Evolutionary conservation across 768 basidiomycete genomes (phyloP), one percentile per base, ranked within the genome.

Genomic region (Phanerochaete sordida): DNA sequence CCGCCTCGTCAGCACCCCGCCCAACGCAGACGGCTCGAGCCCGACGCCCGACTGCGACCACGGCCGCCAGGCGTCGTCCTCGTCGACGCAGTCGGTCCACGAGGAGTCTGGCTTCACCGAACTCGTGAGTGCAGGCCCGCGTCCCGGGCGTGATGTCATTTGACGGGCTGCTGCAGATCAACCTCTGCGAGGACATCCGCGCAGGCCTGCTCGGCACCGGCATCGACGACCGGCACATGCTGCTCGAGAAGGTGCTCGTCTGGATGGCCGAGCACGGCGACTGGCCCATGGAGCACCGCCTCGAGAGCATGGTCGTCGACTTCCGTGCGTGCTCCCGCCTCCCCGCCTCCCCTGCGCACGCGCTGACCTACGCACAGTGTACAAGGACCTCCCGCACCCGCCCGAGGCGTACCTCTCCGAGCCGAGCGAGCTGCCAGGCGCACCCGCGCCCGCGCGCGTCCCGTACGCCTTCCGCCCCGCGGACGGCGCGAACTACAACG

Each of bases 381-480:
- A 86, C 77, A 84, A 87, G 61, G 91, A 91, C 70, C 81, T 93
- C 35, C 89, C 90, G 2, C 91, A 91, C 62, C 90, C 90, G 4
- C 85, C 88, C 11, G 73, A 70, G 51, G 76, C 76, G 12, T 89
- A 84, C 68, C 72, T 88, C 39, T 65, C 72, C 11, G 56, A 66
- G 39, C 63, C 67, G 63, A 30, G 24, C 30, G 51, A 53, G 76
- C 87, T 60, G 79, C 79, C 4, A 86, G 75, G 65, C 82, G 89
- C 47, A 73, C 78, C 13, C 80, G 82, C 72, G 87, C 33, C 87
- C 24, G 79, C 70, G 65, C 86, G 85, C 3, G 79, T 83, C 31
- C 75, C 79, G 26, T 87, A 88, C 11, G 90, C 61, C 19, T 65
- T 56, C 58, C 72, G 77, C 56, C 9, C 70, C 4, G 71, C 76